Evolutionary conservation across 495 filamentous ascomycete genomes (phyloP).

Genomic region (Aspergillus nidulans): DNA sequence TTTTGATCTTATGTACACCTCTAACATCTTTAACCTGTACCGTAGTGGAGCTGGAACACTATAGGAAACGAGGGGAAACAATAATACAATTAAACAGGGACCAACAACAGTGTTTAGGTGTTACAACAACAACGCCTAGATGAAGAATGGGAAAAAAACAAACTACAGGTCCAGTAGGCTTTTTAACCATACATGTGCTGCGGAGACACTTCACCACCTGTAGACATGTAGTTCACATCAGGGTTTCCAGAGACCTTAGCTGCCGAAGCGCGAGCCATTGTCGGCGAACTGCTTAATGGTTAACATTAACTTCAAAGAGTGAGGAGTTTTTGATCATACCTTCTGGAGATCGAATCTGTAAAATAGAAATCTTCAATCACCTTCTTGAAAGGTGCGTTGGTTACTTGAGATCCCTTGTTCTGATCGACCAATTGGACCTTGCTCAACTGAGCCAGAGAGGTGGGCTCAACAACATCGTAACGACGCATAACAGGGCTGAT

Average conservation of each 20-base stretch:
- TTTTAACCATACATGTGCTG: slow-evolving; percentile 43
- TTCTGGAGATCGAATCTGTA: slow-evolving; percentile 91
- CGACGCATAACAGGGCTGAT: slow-evolving; percentile 82
- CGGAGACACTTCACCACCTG: slow-evolving; percentile 62
- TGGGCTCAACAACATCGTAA: slow-evolving; percentile 86
- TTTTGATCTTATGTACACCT: slow-evolving; percentile 45
- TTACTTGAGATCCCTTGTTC: slow-evolving; percentile 77
- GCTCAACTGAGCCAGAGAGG: slow-evolving; percentile 63
- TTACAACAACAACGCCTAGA: slow-evolving; percentile 46
- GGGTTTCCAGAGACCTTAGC: slow-evolving; percentile 68
- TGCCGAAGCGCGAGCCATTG: slow-evolving; percentile 92
- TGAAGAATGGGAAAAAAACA: slow-evolving; percentile 20
- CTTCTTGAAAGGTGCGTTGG: slow-evolving; percentile 65
- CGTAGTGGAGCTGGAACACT: slow-evolving; percentile 13
- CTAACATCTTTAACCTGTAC: slow-evolving; percentile 23
- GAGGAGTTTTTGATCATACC: slow-evolving; percentile 47
- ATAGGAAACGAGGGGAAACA: slow-evolving; percentile 7
- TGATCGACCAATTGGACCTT: slow-evolving; percentile 93
- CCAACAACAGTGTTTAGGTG: slow-evolving; percentile 27
- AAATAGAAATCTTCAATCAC: slow-evolving; percentile 95
- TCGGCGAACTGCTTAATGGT: slow-evolving; percentile 65
- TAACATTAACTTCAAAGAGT: slow-evolving; percentile 23
- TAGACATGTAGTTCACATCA: slow-evolving; percentile 81
- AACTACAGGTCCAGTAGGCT: not conserved
- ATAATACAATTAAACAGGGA: slow-evolving; percentile 14